These are phyloP conservation scores for Vickermania spadyakhi DNA, from an alignment of 208 protist genomes.

Conservation along the genomic window DNA sequence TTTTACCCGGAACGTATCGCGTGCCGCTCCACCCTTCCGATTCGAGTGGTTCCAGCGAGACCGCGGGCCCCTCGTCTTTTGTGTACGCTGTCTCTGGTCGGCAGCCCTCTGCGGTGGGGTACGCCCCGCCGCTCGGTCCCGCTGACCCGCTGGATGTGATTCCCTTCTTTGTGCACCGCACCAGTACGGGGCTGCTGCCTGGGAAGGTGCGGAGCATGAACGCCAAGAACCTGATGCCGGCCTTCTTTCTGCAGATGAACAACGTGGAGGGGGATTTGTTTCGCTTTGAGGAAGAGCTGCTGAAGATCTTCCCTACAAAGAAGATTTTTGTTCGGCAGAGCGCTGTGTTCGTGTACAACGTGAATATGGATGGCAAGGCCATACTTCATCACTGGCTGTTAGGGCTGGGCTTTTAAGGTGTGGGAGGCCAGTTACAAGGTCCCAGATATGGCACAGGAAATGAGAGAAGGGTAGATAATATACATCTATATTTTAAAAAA, in stretches of 20 bases:
- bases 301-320: slow-evolving; percentile 88
- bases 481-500: slow-evolving; percentile 1
- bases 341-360: slow-evolving; percentile 72
- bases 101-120: slow-evolving; percentile 40
- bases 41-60: background rate
- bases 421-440: background rate
- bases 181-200: slow-evolving; percentile 62
- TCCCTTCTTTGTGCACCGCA: slow-evolving; percentile 81
- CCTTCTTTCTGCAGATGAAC: slow-evolving; percentile 54
- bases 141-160: slow-evolving; percentile 63
- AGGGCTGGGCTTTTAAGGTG: slow-evolving; percentile 73
- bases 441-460: background rate
- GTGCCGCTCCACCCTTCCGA: background rate
- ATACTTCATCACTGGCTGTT: slow-evolving; percentile 84
- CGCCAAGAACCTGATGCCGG: slow-evolving; percentile 59
- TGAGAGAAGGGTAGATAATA: background rate
- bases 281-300: slow-evolving; percentile 81
- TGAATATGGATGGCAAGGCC: slow-evolving; percentile 49
- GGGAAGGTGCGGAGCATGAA: slow-evolving; percentile 68
- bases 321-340: slow-evolving; percentile 75
- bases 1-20: background rate
- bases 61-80: background rate
- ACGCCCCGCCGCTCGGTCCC: slow-evolving; percentile 67
- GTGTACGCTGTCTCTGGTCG: slow-evolving; percentile 40
- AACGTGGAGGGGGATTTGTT: slow-evolving; percentile 73